Evolutionary conservation across 2,329 filamentous ascomycete genomes (phyloP).

Genomic region (Colletotrichum spaethianum): DNA sequence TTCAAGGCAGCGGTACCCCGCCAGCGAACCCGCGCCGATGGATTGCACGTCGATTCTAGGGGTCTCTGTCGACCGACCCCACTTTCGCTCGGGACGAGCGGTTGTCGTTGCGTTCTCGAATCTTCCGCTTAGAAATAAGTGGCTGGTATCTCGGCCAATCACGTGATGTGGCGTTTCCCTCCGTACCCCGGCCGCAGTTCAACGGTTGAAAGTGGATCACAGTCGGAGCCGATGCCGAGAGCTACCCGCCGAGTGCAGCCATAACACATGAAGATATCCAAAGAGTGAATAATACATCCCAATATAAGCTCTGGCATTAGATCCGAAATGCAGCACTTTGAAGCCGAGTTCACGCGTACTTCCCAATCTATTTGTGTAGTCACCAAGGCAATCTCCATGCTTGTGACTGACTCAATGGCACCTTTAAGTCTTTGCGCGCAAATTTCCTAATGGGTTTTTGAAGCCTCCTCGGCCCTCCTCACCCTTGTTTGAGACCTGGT

Average conservation of each 20-base stretch:
- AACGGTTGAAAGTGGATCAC: neutral
- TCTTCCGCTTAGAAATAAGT: conserved; percentile 42
- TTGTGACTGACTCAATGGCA: too few relatives aligned
- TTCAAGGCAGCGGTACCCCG: conserved; percentile 22
- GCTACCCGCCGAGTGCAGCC: neutral
- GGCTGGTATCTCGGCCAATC: conserved; percentile 18
- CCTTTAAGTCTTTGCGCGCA: too few relatives aligned
- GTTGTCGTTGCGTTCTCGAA: conserved; percentile 35
- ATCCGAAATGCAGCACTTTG: neutral
- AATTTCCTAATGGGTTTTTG: too few relatives aligned
- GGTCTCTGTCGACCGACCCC: conserved; percentile 25
- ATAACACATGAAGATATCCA: neutral
- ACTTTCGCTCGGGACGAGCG: conserved; percentile 30
- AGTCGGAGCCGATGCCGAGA: neutral
- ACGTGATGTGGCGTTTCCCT: conserved; percentile 20
- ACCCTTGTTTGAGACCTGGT: neutral
- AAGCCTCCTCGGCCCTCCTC: neutral
- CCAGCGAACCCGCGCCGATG: conserved; percentile 18
- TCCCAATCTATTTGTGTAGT: neutral
- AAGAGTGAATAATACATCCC: neutral
- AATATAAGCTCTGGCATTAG: neutral
- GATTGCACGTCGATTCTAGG: conserved; percentile 29
- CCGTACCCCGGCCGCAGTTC: neutral
- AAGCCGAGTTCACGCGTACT: neutral
- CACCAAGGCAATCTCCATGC: too few relatives aligned